Evolutionary conservation across 805 yeast species (phyloP).

Genomic region (Blastobotrys chiropterorum): DNA sequence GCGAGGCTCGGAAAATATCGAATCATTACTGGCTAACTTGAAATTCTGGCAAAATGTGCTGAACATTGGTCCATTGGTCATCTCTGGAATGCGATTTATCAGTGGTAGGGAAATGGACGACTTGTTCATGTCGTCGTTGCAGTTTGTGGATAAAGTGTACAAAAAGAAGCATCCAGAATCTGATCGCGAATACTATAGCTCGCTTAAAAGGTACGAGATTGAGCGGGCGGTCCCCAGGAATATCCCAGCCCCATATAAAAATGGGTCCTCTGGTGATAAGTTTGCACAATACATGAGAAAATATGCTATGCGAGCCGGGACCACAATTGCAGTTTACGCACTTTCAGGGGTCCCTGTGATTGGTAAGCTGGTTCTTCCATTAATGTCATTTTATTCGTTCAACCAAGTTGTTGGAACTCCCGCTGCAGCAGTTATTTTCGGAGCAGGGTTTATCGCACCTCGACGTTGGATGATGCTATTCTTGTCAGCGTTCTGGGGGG

Average conservation of each 20-base stretch:
- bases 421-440: slow-evolving; percentile 37
- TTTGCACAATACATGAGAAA: slow-evolving; percentile 10
- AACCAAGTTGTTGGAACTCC: slow-evolving; percentile 42
- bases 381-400: slow-evolving; percentile 40
- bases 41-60: slow-evolving; percentile 34
- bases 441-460: slow-evolving; percentile 34
- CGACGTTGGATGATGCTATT: slow-evolving; percentile 32
- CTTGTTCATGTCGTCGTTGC: slow-evolving; percentile 35
- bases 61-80: slow-evolving; percentile 37
- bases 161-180: slow-evolving; percentile 37
- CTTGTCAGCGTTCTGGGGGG: slow-evolving; percentile 43
- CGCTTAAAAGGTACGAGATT: slow-evolving; percentile 12
- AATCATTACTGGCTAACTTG: slow-evolving; percentile 23
- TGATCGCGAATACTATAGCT: slow-evolving; percentile 20
- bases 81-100: slow-evolving; percentile 34
- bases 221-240: not conserved
- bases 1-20: slow-evolving; percentile 12
- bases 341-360: slow-evolving; percentile 38
- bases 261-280: not conserved
- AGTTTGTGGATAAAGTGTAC: slow-evolving; percentile 36
- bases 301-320: slow-evolving; percentile 20
- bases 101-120: slow-evolving; percentile 36
- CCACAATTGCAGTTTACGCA: slow-evolving; percentile 31
- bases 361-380: slow-evolving; percentile 39
- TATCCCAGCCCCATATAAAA: slow-evolving; percentile 1